Evolutionary conservation across 331 rosid species (phyloP), one percentile per base, ranked within the genome.

Genomic region (Saraca asoca): DNA sequence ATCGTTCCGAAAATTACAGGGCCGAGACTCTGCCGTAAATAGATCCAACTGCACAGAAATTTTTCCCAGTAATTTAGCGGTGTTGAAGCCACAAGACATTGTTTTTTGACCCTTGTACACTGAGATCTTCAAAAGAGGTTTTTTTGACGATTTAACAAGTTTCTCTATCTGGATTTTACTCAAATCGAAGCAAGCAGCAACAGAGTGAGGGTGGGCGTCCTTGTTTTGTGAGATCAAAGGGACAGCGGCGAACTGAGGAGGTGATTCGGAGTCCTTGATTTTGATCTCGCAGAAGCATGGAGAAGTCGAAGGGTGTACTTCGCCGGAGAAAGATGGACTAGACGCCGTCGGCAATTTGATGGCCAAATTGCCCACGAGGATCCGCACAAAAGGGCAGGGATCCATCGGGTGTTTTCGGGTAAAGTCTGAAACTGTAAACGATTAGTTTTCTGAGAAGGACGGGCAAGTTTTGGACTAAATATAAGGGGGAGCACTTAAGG

Each of bases 321-420:
- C 58, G 53, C 82, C 83, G 51, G 90, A 73, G 79, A 65, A 76
- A 0, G 95, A 83, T 0, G 87, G 80, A 16, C 54, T 78, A 0
- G 96, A 78, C 4, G 81, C 69, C 0, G 76, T 57, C 34, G 84
- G 87, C 5, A 79, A 79, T 50, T 88, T 89, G n/a, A 92, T 52
- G 46, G 88, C 85, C 7, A 92, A 62, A 84, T 89, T 89, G 14
- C 91, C 91, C 58, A 92, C 62, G 15, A 89, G 87, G 75, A 92
- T 68, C 84, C 98, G 96, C 54, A 85, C 73, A 51, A 83, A 92
- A 4, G 82, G 80, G 75, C 96, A 87, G 43, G 94, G 94, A 85
- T 92, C 93, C 98, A 92, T 91, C 6, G 11, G 20, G 34, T 11
- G 6, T 8, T 46, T 45, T n/a, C 6, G 11, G 9, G 70, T 5